phyloP scores from a whole-genome alignment of 2,329 filamentous ascomycete species.

The Exophiala calicioides region DNA sequence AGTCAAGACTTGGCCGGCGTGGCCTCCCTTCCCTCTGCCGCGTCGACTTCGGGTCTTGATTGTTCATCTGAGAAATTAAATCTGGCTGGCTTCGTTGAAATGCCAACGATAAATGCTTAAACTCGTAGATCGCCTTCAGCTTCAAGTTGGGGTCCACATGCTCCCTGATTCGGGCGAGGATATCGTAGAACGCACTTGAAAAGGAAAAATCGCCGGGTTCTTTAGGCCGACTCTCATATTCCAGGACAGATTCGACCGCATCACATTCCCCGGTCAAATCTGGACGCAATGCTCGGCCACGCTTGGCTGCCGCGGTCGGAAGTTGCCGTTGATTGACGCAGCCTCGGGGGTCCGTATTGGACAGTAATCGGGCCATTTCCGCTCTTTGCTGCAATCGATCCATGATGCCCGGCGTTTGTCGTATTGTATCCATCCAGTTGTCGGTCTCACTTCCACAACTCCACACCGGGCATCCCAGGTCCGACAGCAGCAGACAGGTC shows the following conservation, averaged over 20 bases:
- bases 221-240: background rate
- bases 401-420: constrained; percentile 63
- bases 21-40: too few species aligned
- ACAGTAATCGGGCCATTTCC: constrained; percentile 40
- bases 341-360: background rate
- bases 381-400: constrained; percentile 22
- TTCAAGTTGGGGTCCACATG: constrained; percentile 87
- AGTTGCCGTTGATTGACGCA: background rate
- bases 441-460: constrained; percentile 92
- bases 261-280: background rate
- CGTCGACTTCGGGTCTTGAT: background rate
- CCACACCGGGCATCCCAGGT: constrained; percentile 83
- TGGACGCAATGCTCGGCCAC: background rate
- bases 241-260: constrained; percentile 2
- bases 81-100: constrained; percentile 9
- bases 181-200: constrained; percentile 39
- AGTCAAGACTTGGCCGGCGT: too few species aligned
- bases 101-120: constrained; percentile 78
- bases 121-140: constrained; percentile 76
- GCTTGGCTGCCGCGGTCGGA: constrained; percentile 8
- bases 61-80: background rate
- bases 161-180: constrained; percentile 83
- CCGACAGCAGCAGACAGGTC: constrained; percentile 82
- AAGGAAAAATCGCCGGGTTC: constrained; percentile 13
- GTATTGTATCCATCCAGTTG: constrained; percentile 70